A percentile compares a stretch with the other conserved stretches of the same genome.
These are phyloP conservation scores for Verbena officinalis DNA, from an alignment of 257 asterid species.

Conservation along the genomic window DNA sequence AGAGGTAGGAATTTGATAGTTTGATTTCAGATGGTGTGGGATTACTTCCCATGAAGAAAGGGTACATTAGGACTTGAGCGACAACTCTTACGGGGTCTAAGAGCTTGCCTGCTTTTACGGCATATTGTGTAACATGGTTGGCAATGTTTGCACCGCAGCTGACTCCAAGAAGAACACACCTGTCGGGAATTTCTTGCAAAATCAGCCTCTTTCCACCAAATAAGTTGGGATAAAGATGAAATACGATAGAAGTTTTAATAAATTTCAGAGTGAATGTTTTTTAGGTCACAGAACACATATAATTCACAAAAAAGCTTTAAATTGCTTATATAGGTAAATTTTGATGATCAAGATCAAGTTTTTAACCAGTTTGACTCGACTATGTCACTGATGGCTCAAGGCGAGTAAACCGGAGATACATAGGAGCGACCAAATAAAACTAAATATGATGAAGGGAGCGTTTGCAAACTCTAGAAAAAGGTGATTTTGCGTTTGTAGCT, in stretches of 20 bases:
- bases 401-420: background rate
- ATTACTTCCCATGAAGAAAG: constrained; percentile 73
- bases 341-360: constrained; percentile 9
- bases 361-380: background rate
- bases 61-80: constrained; percentile 88
- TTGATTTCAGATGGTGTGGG: constrained; percentile 65
- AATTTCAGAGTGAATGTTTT: no score
- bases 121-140: constrained; percentile 56
- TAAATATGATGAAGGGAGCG: constrained; percentile 9
- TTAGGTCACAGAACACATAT: no score
- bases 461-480: no score
- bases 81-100: constrained; percentile 76
- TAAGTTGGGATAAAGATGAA: background rate
- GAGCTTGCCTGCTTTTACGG: constrained; percentile 56
- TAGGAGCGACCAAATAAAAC: background rate
- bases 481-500: no score
- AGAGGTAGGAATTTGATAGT: constrained; percentile 68
- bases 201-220: constrained; percentile 23
- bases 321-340: background rate
- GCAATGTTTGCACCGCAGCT: constrained; percentile 87
- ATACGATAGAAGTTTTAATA: background rate
- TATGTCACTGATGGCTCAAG: background rate
- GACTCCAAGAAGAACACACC: constrained; percentile 90
- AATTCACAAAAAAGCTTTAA: background rate
- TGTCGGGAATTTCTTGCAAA: constrained; percentile 23